phyloP scores from a whole-genome alignment of 2,329 filamentous ascomycete genomes.

The Colletotrichum sp. region DNA sequence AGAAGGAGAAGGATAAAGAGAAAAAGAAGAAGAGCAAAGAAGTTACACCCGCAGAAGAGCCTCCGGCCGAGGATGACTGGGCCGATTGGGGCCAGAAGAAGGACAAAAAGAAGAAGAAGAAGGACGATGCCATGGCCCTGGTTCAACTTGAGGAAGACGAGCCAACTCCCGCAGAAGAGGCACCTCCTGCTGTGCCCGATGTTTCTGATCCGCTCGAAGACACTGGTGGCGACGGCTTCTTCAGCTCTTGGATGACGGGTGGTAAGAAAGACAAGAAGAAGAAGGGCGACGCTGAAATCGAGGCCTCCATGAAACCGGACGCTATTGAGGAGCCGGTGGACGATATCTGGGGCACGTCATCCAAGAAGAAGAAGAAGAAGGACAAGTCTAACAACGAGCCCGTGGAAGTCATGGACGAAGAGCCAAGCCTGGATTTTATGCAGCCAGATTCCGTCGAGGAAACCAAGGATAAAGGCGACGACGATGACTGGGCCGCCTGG shows the following conservation, averaged over 20 bases:
- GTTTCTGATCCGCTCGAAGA: constrained; percentile 38
- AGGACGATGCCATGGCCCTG: constrained; percentile 32
- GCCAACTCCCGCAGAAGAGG: constrained; percentile 27
- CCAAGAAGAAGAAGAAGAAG: constrained; percentile 57
- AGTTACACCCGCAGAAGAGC: constrained; percentile 24
- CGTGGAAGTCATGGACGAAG: constrained; percentile 50
- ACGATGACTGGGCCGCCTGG: constrained; percentile 47
- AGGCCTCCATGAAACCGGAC: constrained; percentile 36
- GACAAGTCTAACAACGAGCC: constrained; percentile 54
- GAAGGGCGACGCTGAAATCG: constrained; percentile 13
- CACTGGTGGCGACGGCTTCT: constrained; percentile 50
- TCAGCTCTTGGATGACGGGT: constrained; percentile 59
- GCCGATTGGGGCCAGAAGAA: constrained; percentile 35
- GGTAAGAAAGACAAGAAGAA: constrained; percentile 51
- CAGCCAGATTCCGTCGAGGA: constrained; percentile 52
- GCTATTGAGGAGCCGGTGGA: constrained; percentile 49
- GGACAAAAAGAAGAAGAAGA: constrained; percentile 54
- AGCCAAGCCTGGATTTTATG: constrained; percentile 48
- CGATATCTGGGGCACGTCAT: constrained; percentile 39
- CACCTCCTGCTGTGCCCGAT: constrained; percentile 31
- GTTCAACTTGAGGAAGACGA: constrained; percentile 37
- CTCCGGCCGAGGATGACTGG: constrained; percentile 21
- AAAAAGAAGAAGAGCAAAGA: constrained; percentile 33
- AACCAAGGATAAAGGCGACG: constrained; percentile 46
- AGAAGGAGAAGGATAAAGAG: constrained; percentile 21